Conservation (phyloP, 306 rosid species). For the Vigna unguiculata region DNA sequence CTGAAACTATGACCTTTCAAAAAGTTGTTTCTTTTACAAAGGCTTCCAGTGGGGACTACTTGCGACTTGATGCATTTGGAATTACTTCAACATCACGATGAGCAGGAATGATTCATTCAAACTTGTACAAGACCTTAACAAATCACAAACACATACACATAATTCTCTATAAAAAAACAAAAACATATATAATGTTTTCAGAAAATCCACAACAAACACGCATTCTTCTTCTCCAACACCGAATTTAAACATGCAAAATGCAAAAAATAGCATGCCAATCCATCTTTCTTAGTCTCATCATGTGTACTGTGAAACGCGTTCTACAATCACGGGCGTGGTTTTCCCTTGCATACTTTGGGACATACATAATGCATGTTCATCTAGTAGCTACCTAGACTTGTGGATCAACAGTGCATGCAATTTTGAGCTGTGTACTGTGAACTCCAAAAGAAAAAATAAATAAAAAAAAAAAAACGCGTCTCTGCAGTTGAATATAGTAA, state of each 20-base stretch:
- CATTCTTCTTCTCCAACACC: slow-evolving; percentile 34
- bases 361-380: slow-evolving; percentile 41
- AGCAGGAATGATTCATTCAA: slow-evolving; percentile 46
- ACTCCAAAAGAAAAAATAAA: background rate
- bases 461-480: background rate
- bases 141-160: background rate
- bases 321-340: slow-evolving; percentile 19
- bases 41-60: slow-evolving; percentile 8
- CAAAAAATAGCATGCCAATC: slow-evolving; percentile 20
- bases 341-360: slow-evolving; percentile 39
- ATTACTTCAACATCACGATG: slow-evolving; percentile 54
- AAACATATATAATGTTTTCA: slow-evolving; percentile 2
- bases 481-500: background rate
- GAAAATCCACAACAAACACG: slow-evolving; percentile 32
- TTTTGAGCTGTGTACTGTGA: background rate
- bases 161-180: background rate
- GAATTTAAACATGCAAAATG: slow-evolving; percentile 36
- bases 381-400: slow-evolving; percentile 5
- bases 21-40: slow-evolving; percentile 46
- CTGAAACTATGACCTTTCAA: slow-evolving; percentile 38
- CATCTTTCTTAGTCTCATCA: slow-evolving; percentile 35
- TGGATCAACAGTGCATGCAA: slow-evolving; percentile 26
- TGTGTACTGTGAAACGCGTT: slow-evolving; percentile 45
- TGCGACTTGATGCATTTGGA: slow-evolving; percentile 50
- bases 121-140: slow-evolving; percentile 38